Base-by-base conservation (phyloP, 768 basidiomycete species). In the Exidia glandulosa region DNA sequence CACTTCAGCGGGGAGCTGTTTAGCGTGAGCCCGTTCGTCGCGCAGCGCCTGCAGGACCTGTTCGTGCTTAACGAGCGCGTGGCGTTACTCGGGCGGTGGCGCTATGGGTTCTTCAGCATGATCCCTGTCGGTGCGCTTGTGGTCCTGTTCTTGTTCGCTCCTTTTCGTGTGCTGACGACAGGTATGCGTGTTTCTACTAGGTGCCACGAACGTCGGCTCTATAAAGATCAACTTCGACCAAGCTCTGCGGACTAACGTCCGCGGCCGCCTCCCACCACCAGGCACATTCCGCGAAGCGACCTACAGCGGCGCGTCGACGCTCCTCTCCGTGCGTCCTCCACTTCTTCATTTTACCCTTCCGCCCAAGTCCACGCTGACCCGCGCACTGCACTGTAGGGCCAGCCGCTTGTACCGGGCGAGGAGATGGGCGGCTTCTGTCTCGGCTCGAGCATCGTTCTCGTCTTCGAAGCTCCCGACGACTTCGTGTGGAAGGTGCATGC, bases 61-160 rank as follows among this genome's bases (percentile, higher is more conserved):
- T 99, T 99, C 64, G 94, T 99, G 9, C 79, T 99, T n/a, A 98
- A 99, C 69, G 96, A 99, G 74, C 86, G 96, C 27, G 95, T 98
- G 9, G 93, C 94, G 2, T 78, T 99, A 23, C 83, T 98, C 32
- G 96, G 96, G 5, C 76, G 91, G 59, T 98, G 96, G 96, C 84
- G 84, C 68, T 76, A 96, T 66, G 96, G 96, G 1, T 97, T 97
- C 79, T 99, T 96, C 71, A 77, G 87, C 30, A 97, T 97, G 93
- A 85, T 96, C 0, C 96, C 96, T 10, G 95, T 99, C 31, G 96
- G 96, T 36, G 56, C 30, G 56, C n/a, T n/a, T n/a, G n/a, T n/a
- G n/a, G n/a, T n/a, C n/a, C n/a, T n/a, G n/a, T n/a, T n/a, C n/a
- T n/a, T n/a, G n/a, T n/a, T n/a, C n/a, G n/a, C n/a, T n/a, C n/a